These are phyloP conservation scores for Penicillium antarcticum DNA, from an alignment of 495 filamentous ascomycete genomes.

Conservation along the genomic window DNA sequence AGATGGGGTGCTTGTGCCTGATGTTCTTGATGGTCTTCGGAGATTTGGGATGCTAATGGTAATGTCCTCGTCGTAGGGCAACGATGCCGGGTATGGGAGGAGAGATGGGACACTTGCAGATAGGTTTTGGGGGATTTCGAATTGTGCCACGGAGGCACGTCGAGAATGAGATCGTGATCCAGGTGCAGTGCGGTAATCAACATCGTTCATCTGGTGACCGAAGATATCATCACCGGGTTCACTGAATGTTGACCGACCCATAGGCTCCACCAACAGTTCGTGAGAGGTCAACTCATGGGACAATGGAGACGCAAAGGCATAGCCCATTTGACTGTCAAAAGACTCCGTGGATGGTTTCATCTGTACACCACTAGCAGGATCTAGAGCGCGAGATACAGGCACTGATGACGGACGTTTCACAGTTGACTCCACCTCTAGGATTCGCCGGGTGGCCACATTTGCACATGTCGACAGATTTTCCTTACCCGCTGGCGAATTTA, in stretches of 20 bases:
- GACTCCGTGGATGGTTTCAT: constrained; percentile 37
- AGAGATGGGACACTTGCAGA: constrained; percentile 32
- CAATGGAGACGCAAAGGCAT: constrained; percentile 32
- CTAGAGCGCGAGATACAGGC: constrained; percentile 12
- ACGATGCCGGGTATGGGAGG: constrained; percentile 16
- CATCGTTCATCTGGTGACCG: constrained; percentile 12
- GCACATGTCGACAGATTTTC: constrained; percentile 31
- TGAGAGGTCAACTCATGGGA: constrained; percentile 19
- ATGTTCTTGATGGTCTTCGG: background rate
- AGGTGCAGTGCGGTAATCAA: constrained; percentile 25
- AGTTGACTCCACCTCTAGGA: constrained; percentile 11
- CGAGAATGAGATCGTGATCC: constrained; percentile 25
- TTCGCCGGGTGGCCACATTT: constrained; percentile 22
- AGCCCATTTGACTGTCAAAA: constrained; percentile 23
- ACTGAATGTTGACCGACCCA: constrained; percentile 35
- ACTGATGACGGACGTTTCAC: constrained; percentile 25
- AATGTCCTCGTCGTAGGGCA: constrained; percentile 34
- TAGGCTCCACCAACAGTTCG: constrained; percentile 27
- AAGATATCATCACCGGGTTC: constrained; percentile 28
- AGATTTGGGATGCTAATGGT: constrained; percentile 17
- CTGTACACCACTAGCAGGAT: constrained; percentile 18
- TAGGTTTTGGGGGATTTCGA: constrained; percentile 20
- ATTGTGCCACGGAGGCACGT: constrained; percentile 18
- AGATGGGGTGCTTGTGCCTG: background rate
- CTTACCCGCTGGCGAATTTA: constrained; percentile 6